These are phyloP conservation scores for Auricularia heimuer DNA, from an alignment of 768 basidiomycete species.

Conservation along the genomic window DNA sequence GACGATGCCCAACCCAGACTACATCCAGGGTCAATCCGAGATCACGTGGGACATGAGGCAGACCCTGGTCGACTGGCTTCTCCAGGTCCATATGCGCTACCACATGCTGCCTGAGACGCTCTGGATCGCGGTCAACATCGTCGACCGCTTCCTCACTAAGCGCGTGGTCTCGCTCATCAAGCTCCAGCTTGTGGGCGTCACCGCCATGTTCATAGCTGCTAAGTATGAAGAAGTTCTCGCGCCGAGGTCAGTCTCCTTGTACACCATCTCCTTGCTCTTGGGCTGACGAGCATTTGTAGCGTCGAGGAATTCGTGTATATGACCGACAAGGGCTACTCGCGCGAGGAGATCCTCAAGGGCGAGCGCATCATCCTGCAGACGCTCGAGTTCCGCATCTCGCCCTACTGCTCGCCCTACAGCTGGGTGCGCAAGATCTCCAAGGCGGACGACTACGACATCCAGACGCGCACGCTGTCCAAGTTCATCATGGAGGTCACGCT, in stretches of 20 bases:
- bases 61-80: slow-evolving; percentile 94
- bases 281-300: slow-evolving; percentile 9
- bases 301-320: slow-evolving; percentile 98
- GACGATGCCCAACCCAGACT: slow-evolving; percentile 84
- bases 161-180: slow-evolving; percentile 83
- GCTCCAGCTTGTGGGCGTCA: slow-evolving; percentile 93
- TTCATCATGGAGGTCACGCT: slow-evolving; percentile 95
- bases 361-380: slow-evolving; percentile 94
- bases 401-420: slow-evolving; percentile 98
- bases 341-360: slow-evolving; percentile 96
- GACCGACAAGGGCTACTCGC: slow-evolving; percentile 89
- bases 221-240: slow-evolving; percentile 99
- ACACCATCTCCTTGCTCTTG: too few species aligned
- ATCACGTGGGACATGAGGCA: slow-evolving; percentile 73
- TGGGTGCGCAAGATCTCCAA: slow-evolving; percentile 99
- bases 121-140: slow-evolving; percentile 97
- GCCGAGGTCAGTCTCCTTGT: slow-evolving; percentile 51
- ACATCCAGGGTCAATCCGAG: slow-evolving; percentile 90
- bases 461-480: slow-evolving; percentile 94
- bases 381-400: slow-evolving; percentile 88
- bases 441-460: slow-evolving; percentile 97
- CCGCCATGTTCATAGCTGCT: slow-evolving; percentile 97
- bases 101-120: slow-evolving; percentile 99
- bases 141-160: slow-evolving; percentile 85
- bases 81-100: slow-evolving; percentile 95